These are phyloP conservation scores for Corchorus olitorius DNA, from an alignment of 345 rosid genomes.

Conservation along the genomic window DNA sequence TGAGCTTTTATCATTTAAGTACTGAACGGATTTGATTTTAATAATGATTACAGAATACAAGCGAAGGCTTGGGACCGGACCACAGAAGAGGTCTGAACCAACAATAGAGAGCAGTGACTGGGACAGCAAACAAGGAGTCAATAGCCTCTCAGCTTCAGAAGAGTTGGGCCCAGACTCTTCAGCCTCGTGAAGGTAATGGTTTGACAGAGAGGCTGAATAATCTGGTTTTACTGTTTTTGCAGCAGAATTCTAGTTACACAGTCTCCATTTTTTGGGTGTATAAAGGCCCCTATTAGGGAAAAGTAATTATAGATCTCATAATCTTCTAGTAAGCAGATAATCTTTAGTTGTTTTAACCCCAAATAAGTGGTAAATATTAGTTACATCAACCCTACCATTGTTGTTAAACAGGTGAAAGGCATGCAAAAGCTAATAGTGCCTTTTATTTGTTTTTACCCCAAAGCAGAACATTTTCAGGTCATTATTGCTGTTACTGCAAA, in stretches of 20 bases:
- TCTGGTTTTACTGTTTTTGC: conserved; percentile 4
- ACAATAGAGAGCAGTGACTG: conserved; percentile 39
- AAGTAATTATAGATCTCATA: conserved; percentile 22
- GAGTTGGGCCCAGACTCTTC: conserved; percentile 54
- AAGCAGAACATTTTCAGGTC: conserved; percentile 8
- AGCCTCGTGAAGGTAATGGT: conserved; percentile 32
- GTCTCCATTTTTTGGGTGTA: conserved; percentile 30
- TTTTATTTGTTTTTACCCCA: background rate
- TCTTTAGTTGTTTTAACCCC: conserved; percentile 14
- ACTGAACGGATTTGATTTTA: background rate
- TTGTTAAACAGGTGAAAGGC: conserved; percentile 14
- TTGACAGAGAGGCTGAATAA: conserved; percentile 27
- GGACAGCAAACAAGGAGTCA: conserved; percentile 45
- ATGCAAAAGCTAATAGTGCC: background rate
- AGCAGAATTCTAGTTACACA: conserved; percentile 24
- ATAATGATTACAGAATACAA: conserved; percentile 56
- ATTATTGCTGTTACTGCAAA: background rate
- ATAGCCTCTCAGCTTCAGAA: conserved; percentile 47
- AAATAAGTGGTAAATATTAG: conserved; percentile 25
- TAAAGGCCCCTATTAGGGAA: conserved; percentile 44
- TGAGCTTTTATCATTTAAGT: background rate
- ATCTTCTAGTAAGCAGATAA: conserved; percentile 21
- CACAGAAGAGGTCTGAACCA: conserved; percentile 41
- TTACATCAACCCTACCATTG: conserved; percentile 14
- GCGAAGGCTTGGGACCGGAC: conserved; percentile 55